These are phyloP conservation scores for Cinnamomum chago DNA, from an alignment of 164 flowering plant species.

Conservation along the genomic window DNA sequence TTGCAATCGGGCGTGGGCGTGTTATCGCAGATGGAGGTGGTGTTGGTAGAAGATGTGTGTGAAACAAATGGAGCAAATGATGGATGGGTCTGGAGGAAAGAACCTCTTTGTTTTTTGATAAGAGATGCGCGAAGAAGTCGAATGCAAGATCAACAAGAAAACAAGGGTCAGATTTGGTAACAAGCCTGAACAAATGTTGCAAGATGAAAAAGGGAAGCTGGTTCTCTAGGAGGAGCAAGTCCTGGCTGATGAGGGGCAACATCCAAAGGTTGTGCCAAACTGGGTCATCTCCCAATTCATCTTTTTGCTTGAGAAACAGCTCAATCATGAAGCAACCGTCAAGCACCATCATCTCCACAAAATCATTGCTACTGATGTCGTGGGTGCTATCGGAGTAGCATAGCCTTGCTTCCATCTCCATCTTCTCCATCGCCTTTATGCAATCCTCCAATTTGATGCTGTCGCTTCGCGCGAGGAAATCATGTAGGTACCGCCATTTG, in stretches of 20 bases:
- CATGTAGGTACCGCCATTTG: not conserved
- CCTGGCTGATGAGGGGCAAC: not conserved
- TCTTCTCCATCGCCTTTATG: not conserved
- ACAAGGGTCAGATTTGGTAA: not conserved
- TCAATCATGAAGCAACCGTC: slow-evolving; percentile 3
- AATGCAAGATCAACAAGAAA: not conserved
- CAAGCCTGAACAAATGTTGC: not conserved
- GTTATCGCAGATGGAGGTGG: too few relatives aligned
- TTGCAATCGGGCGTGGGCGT: not conserved
- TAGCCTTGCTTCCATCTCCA: not conserved
- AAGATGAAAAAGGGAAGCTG: slow-evolving; percentile 12
- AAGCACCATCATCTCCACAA: not conserved
- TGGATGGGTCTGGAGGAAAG: not conserved
- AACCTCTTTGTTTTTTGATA: not conserved
- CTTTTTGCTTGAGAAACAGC: not conserved
- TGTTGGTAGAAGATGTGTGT: not conserved
- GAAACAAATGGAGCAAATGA: slow-evolving; percentile 4
- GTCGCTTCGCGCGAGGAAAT: not conserved
- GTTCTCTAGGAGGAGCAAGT: slow-evolving; percentile 5
- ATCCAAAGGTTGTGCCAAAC: not conserved
- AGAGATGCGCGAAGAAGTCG: not conserved
- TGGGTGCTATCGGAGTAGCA: not conserved
- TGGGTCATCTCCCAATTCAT: not conserved
- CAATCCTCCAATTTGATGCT: not conserved
- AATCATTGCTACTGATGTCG: not conserved